Base-by-base conservation (phyloP, 2,329 filamentous ascomycete genomes). In the Cladosporium cucumerinum region DNA sequence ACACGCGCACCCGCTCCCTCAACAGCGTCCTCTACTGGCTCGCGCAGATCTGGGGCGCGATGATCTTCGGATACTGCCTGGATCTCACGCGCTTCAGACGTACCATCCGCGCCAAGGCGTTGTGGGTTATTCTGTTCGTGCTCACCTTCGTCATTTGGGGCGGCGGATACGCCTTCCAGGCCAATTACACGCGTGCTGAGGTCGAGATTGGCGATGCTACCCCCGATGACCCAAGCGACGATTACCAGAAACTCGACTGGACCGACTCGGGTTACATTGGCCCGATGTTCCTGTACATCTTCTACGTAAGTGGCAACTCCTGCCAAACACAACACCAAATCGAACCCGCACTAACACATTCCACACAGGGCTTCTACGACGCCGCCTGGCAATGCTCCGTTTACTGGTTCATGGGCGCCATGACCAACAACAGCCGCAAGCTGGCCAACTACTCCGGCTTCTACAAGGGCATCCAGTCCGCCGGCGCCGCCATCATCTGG, bases 381-480 rank as follows among this genome's bases (percentile, higher is more conserved):
- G 61, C 61, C 12, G 61, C 61, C 16, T 64, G 61, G 61, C 61
- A 64, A 25, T 64, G 61, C 54, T 51, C 39, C 10, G 61, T 64
- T 10, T 64, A 64, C 61, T 64, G 88, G 89, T 93, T 90, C 81
- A 97, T 98, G 90, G 94, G 94, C 59, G 87, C 93, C 8, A 84
- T 97, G 51, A 93, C 91, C 75, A 98, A 98, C 85, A 96, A 94
- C 68, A 87, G 91, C 66, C 92, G 93, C 77, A 94, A 93, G 78
- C 86, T 94, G 30, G 93, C 94, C 80, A 97, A 97, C 82, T 90
- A 94, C 73, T 90, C 92, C 49, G 93, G 91, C 68, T 93, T 91
- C 82, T 95, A 95, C 85, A 95, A 95, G 81, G 89, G 89, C 59
- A 90, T 96, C 69, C 92, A 96, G 78, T 94, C 91, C n/a, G 91